phyloP scores from a whole-genome alignment of 2,329 filamentous ascomycete genomes.

The Penicillium sp. region DNA sequence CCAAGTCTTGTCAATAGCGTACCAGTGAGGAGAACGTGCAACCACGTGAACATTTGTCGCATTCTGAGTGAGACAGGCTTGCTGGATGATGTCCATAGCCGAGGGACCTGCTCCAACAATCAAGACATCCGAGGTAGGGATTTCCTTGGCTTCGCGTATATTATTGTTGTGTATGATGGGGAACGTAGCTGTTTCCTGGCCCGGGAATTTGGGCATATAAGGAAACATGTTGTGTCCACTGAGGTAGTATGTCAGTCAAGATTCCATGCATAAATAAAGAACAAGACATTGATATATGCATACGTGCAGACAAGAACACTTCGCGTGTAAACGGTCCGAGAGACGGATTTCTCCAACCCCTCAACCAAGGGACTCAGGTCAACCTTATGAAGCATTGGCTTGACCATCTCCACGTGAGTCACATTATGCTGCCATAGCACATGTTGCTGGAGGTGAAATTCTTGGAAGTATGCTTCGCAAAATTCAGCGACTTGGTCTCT shows the following conservation, averaged over 20 bases:
- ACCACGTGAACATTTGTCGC: constrained; percentile 3
- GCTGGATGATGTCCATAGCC: constrained; percentile 5
- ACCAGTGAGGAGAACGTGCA: constrained; percentile 6
- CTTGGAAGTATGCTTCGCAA: constrained; percentile 5
- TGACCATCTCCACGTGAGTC: constrained; percentile 4
- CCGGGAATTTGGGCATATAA: constrained; percentile 7
- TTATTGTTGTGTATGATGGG: constrained; percentile 8
- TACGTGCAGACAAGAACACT: constrained; percentile 10
- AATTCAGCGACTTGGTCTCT: constrained; percentile 7
- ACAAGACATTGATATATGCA: neutral
- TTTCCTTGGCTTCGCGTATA: constrained; percentile 3
- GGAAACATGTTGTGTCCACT: constrained; percentile 6
- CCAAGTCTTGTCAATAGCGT: neutral
- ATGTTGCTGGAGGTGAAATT: constrained; percentile 4
- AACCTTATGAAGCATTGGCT: constrained; percentile 8
- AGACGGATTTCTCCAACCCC: neutral
- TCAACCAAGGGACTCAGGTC: neutral
- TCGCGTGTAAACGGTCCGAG: constrained; percentile 2
- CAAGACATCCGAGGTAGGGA: constrained; percentile 4
- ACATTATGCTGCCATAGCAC: constrained; percentile 6
- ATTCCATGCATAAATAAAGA: neutral
- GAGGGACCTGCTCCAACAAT: constrained; percentile 5
- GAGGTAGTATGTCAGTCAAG: neutral
- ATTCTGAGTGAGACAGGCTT: constrained; percentile 3
- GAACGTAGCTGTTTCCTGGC: constrained; percentile 8